These are phyloP conservation scores for Fusarium sp. DNA, from an alignment of 2,329 filamentous ascomycete species.

Conservation along the genomic window DNA sequence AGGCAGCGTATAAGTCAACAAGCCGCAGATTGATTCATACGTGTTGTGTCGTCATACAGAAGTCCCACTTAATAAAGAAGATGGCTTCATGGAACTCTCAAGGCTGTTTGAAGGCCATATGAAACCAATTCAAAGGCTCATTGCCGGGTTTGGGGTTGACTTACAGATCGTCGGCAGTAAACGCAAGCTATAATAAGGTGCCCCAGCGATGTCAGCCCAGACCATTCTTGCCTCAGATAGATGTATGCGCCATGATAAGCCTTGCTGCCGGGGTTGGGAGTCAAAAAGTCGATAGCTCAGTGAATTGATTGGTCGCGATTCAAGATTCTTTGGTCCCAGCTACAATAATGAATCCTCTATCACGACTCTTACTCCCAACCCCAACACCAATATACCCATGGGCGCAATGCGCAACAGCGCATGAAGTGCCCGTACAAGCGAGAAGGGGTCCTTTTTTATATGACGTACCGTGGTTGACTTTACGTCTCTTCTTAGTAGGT, in stretches of 20 bases:
- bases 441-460: slow-evolving; percentile 8
- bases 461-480: slow-evolving; percentile 86
- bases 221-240: slow-evolving; percentile 42
- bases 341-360: slow-evolving; percentile 27
- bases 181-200: slow-evolving; percentile 75
- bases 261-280: slow-evolving; percentile 16
- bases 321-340: slow-evolving; percentile 28
- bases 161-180: slow-evolving; percentile 91
- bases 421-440: neutral
- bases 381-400: slow-evolving; percentile 3
- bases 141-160: slow-evolving; percentile 59
- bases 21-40: slow-evolving; percentile 21
- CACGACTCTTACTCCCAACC: slow-evolving; percentile 26
- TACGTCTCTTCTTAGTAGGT: slow-evolving; percentile 87
- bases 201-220: slow-evolving; percentile 53
- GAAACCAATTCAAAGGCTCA: slow-evolving; percentile 44
- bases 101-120: slow-evolving; percentile 25
- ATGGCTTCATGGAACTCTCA: slow-evolving; percentile 32
- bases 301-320: slow-evolving; percentile 29
- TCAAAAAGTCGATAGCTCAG: slow-evolving; percentile 25
- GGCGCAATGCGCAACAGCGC: slow-evolving; percentile 17
- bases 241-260: slow-evolving; percentile 29
- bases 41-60: slow-evolving; percentile 38
- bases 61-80: slow-evolving; percentile 31
- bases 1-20: slow-evolving; percentile 30